A percentile compares a stretch with the other conserved stretches of the same genome.
Conservation (phyloP, 331 rosid genomes). For the Malus hybrid region DNA sequence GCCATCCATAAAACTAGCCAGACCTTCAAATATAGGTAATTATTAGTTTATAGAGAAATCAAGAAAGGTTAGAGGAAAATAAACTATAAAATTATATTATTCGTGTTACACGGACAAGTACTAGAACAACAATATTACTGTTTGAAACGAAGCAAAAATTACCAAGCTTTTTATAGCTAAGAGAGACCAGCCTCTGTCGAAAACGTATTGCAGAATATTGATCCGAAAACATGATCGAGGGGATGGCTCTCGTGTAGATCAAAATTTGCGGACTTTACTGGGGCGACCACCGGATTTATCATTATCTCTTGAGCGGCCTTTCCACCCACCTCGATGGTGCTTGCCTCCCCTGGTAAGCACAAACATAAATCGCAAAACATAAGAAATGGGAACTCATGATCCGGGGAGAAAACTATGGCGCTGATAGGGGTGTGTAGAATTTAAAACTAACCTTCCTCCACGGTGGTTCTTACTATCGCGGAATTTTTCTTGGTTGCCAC, state of each 20-base stretch:
- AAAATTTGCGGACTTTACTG: slow-evolving; percentile 43
- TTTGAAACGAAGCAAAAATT: not conserved
- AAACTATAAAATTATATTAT: not conserved
- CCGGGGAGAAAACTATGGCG: not conserved
- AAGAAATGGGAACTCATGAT: no score
- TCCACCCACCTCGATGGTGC: slow-evolving; percentile 49
- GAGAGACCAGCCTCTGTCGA: not conserved
- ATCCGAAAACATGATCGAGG: not conserved
- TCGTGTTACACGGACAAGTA: not conserved
- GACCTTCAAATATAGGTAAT: no score
- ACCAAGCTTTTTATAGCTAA: not conserved
- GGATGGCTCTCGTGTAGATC: slow-evolving; percentile 19
- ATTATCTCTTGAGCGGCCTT: slow-evolving; percentile 50
- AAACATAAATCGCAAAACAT: not conserved
- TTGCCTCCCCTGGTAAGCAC: slow-evolving; percentile 58
- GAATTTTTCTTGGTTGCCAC: slow-evolving; percentile 51
- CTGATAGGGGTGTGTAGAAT: no score
- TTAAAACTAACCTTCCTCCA: slow-evolving; percentile 57
- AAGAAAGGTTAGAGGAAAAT: not conserved
- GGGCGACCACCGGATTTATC: slow-evolving; percentile 42
- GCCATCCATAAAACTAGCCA: no score
- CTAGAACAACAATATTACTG: not conserved
- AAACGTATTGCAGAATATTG: slow-evolving; percentile 3
- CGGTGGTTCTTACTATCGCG: slow-evolving; percentile 29
- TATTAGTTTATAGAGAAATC: no score